These are phyloP conservation scores for Alternaria triticimaculans DNA, from an alignment of 2,329 filamentous ascomycete species.

Conservation along the genomic window DNA sequence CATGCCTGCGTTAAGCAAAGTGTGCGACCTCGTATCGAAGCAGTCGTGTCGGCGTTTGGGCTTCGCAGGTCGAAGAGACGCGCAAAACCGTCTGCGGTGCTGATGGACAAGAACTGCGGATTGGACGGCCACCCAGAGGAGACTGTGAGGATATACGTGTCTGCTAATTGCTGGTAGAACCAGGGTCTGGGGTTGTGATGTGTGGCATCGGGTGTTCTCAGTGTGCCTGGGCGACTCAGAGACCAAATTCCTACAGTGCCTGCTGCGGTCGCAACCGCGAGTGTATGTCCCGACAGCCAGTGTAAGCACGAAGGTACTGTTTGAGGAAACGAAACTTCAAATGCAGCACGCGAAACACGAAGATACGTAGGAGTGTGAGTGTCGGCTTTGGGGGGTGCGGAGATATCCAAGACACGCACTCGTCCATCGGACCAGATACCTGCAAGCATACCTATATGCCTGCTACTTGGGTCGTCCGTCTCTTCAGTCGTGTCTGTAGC, in stretches of 20 bases:
- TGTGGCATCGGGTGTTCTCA: slow-evolving; percentile 5
- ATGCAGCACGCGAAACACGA: slow-evolving; percentile 56
- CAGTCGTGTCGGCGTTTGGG: slow-evolving; percentile 52
- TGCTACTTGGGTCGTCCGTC: slow-evolving; percentile 36
- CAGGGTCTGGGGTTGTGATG: slow-evolving; percentile 44
- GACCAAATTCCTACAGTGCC: slow-evolving; percentile 64
- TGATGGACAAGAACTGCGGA: slow-evolving; percentile 60
- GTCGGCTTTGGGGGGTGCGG: slow-evolving; percentile 12
- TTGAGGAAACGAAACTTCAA: slow-evolving; percentile 58
- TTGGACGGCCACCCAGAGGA: slow-evolving; percentile 61
- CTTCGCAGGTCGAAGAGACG: slow-evolving; percentile 62
- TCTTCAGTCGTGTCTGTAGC: slow-evolving; percentile 29
- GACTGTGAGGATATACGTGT: slow-evolving; percentile 57
- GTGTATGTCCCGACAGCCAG: slow-evolving; percentile 63
- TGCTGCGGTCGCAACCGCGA: slow-evolving; percentile 63
- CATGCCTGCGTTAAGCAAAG: slow-evolving; percentile 59
- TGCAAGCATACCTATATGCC: slow-evolving; percentile 60
- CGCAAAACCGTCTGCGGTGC: slow-evolving; percentile 62
- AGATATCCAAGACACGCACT: slow-evolving; percentile 62
- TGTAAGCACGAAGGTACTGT: slow-evolving; percentile 63
- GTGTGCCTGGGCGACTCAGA: slow-evolving; percentile 47
- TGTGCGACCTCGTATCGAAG: slow-evolving; percentile 58
- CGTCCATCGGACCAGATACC: slow-evolving; percentile 65
- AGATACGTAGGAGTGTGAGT: slow-evolving; percentile 38
- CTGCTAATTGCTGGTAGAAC: slow-evolving; percentile 53